Evolutionary conservation across 371 early-diverging fungal species (phyloP), one percentile per base, ranked within the genome.

Genomic region (Lichtheimia ramosa): DNA sequence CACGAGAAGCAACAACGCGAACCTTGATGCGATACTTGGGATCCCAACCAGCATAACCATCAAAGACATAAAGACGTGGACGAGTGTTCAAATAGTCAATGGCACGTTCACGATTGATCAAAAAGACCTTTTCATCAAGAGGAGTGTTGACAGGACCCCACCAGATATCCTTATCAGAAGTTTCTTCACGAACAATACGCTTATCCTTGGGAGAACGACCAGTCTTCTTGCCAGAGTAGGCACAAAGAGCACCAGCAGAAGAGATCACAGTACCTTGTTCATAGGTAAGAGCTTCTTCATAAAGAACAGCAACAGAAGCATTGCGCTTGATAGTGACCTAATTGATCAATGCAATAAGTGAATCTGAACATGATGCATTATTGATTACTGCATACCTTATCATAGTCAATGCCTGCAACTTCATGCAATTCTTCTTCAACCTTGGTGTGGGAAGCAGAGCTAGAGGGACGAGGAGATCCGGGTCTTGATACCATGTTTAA

Each of bases 101-200:
- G 23, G 97, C 96, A 54, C 95, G 88, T 78, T 98, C 95, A 68
- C 94, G 93, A 82, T 96, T 97, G 71, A 92, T 90, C 71, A 93
- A 86, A 78, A 98, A 98, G 15, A 92, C 86, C 54, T 89, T 83
- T 66, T 93, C 92, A 54, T 85, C 81, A 75, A 97, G 87, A 67
- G 89, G 89, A 70, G 89, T 90, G 81, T 98, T 98, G 64, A 97
- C 94, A 24, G 97, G 96, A 16, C 97, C 97, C 96, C 96, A 96
- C 98, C 98, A 98, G 67, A 98, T 85, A 69, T 97, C 93, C 51
- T 88, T 77, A 15, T 78, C 71, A 15, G 94, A 88, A 10, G 82
- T 64, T 12, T 85, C 76, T 67, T 98, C 97, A 52, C 95, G 96
- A 43, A 96, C 97, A 68, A 98, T 91, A 62, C 98, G 93, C 86